phyloP scores from a whole-genome alignment of 1,284 basidiomycete species.

The Inonotus obliquus region DNA sequence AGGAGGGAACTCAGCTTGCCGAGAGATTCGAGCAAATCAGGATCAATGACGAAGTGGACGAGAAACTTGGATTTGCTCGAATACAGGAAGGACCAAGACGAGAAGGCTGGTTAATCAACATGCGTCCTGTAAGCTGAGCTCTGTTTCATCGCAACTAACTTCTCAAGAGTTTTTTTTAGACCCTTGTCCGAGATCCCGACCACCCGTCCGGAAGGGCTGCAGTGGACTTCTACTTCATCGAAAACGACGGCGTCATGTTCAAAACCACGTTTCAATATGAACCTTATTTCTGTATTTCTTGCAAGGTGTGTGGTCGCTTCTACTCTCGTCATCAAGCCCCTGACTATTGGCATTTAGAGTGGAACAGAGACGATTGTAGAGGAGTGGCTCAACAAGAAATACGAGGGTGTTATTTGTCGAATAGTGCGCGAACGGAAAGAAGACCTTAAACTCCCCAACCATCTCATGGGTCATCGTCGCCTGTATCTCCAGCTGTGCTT shows the following conservation, averaged over 20 bases:
- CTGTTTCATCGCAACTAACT: not conserved
- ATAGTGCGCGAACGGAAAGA: conserved; percentile 86
- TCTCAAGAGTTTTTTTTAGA: conserved; percentile 39
- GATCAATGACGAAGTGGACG: conserved; percentile 84
- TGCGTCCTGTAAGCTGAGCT: conserved; percentile 82
- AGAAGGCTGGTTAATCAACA: conserved; percentile 96
- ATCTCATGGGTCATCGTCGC: conserved; percentile 88
- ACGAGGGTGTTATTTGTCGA: conserved; percentile 80
- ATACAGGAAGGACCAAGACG: conserved; percentile 68
- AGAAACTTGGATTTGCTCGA: conserved; percentile 84
- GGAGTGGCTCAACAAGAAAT: conserved; percentile 94
- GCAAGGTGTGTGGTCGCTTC: conserved; percentile 54
- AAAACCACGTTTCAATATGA: conserved; percentile 92
- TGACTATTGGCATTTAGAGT: conserved; percentile 39
- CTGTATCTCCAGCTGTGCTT: conserved; percentile 90
- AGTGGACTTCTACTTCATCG: conserved; percentile 97
- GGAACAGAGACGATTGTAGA: conserved; percentile 91
- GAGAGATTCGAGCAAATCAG: conserved; percentile 80
- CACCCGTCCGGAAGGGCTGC: conserved; percentile 80
- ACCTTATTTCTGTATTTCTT: conserved; percentile 92
- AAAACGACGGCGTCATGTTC: conserved; percentile 96
- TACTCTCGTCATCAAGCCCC: not conserved
- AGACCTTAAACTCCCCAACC: conserved; percentile 94
- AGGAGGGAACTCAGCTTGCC: conserved; percentile 79
- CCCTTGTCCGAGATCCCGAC: conserved; percentile 79